Evolutionary conservation across 2,329 filamentous ascomycete species (phyloP), one percentile per base, ranked within the genome.

Genomic region (Xylariaceae sp.): DNA sequence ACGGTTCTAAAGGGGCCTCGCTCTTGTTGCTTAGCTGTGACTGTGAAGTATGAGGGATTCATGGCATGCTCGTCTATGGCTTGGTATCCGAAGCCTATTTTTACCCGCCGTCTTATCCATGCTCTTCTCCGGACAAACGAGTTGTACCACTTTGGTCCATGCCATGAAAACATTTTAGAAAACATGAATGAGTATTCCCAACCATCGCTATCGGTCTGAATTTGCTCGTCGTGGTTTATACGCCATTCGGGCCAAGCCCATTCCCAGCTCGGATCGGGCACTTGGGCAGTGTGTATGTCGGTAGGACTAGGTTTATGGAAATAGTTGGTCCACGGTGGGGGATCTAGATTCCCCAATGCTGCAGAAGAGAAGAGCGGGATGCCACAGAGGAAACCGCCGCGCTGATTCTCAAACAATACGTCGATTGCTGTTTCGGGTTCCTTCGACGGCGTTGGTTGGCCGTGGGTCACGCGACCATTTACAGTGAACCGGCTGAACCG

Each of bases 161-260:
- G 95, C 95, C 95, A 99, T 2, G 87, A 85, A 64, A 90, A 92
- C 37, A 76, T 79, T 58, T 82, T 85, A 63, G 80, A 79, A 71
- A 98, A 99, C 64, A 90, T 88, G 71, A 97, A 92, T 14, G 91
- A 95, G 75, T 99, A 99, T 71, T 96, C 89, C 95, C 95, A 99
- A 3, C 95, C 95, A 61, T 94, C 90, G 61, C 94, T 89, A 68
- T 98, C 95, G 33, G 75, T 66, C 21, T 69, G 52, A 9, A 90
- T 87, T 57, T 89, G 88, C 2, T 89, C 84, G 78, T 94, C 91
- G 83, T 91, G 78, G 57, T 85, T 82, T 64, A 89, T 69, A 24
- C 77, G 79, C 87, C 86, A 89, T 48, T 86, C 84, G 2, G 84
- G 79, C 85, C 85, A 88, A 1, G 77, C 86, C 95, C 95, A 99